Percentiles rank a stretch among this genome's conserved stretches.
Evolutionary conservation across 352 stramenopile species (phyloP).

Genomic region (Pythium brassicae): DNA sequence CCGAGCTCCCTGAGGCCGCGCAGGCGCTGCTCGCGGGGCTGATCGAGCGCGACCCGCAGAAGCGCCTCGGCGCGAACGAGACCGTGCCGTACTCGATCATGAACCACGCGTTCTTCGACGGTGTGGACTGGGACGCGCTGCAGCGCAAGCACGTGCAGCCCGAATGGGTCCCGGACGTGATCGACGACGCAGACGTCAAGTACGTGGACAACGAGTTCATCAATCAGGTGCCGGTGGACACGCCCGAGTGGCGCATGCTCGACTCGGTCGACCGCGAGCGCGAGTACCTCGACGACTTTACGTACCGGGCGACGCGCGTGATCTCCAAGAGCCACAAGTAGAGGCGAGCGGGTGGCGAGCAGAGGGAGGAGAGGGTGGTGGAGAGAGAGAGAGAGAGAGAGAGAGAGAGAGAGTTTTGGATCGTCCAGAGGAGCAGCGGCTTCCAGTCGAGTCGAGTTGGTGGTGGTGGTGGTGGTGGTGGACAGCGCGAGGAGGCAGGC

Average conservation of each 20-base stretch:
- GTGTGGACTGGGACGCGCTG: constrained; percentile 84
- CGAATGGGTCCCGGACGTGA: constrained; percentile 78
- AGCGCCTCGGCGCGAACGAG: constrained; percentile 76
- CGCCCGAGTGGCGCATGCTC: constrained; percentile 86
- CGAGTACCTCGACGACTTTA: constrained; percentile 86
- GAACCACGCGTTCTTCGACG: constrained; percentile 85
- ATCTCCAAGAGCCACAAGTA: constrained; percentile 28
- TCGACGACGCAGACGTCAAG: constrained; percentile 81
- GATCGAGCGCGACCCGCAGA: constrained; percentile 66
- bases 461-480: neutral
- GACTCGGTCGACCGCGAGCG: constrained; percentile 82
- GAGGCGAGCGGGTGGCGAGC: too few species aligned
- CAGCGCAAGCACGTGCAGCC: constrained; percentile 76
- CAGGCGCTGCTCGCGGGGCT: constrained; percentile 75
- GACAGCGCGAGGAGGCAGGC: neutral
- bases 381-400: constrained; percentile 1
- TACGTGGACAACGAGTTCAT: constrained; percentile 89
- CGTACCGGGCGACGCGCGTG: constrained; percentile 68
- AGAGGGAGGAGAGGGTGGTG: too few species aligned
- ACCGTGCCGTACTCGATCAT: constrained; percentile 85
- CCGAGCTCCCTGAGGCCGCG: constrained; percentile 60
- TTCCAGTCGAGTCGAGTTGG: neutral
- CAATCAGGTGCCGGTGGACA: constrained; percentile 83
- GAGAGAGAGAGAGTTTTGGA: neutral
- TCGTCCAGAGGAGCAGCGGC: neutral